Evolutionary conservation across 2,329 filamentous ascomycete genomes (phyloP).

Genomic region (Ceratocystis papillata): DNA sequence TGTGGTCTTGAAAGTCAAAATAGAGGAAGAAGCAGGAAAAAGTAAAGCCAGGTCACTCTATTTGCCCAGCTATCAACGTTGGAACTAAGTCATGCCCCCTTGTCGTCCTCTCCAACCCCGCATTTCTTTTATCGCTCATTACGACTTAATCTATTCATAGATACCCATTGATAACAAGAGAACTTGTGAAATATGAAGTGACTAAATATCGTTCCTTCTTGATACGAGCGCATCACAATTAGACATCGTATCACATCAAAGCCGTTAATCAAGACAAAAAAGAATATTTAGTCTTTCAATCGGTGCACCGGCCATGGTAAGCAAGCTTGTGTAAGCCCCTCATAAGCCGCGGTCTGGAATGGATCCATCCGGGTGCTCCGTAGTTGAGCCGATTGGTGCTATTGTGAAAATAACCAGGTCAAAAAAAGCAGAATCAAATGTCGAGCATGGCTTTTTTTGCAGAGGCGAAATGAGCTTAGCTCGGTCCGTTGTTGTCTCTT

Average conservation of each 20-base stretch:
- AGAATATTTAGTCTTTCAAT: not conserved
- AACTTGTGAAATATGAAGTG: not conserved
- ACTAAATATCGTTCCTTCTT: not conserved
- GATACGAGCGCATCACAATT: not conserved
- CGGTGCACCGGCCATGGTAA: not conserved
- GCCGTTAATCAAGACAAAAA: not conserved
- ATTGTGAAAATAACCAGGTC: not conserved
- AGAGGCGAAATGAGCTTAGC: too few relatives aligned
- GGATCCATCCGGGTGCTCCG: conserved; percentile 16
- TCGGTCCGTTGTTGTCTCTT: too few relatives aligned
- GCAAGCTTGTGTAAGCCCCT: not conserved
- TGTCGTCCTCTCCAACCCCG: conserved; percentile 4
- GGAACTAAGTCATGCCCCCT: not conserved
- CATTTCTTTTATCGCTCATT: conserved; percentile 15
- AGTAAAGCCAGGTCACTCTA: too few relatives aligned
- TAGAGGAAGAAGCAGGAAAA: too few relatives aligned
- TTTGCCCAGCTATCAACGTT: too few relatives aligned
- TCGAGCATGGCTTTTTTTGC: too few relatives aligned
- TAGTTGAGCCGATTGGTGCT: conserved; percentile 8
- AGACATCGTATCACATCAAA: conserved; percentile 1
- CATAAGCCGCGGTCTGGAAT: conserved; percentile 12
- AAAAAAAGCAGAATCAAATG: not conserved
- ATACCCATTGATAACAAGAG: not conserved
- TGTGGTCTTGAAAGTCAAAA: too few relatives aligned
- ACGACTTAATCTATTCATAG: conserved; percentile 3